Conservation (phyloP, 2,329 filamentous ascomycete species). For the Penicillium paneum region DNA sequence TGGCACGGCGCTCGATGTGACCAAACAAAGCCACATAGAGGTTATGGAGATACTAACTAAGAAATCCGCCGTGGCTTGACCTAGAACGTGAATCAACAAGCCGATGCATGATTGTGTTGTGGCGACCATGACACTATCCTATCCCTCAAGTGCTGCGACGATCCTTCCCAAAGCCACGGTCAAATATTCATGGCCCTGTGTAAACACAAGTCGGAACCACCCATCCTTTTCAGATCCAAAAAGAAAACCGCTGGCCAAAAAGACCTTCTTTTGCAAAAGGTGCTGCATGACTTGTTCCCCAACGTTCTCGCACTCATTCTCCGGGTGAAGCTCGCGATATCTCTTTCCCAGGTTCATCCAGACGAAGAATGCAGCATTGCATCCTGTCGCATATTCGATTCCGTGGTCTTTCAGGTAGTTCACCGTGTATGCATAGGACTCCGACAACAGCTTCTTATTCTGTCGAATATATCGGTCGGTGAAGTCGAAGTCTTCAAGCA, state of each 20-base stretch:
- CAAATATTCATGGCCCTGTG: constrained; percentile 32
- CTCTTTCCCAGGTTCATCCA: constrained; percentile 50
- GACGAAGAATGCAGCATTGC: constrained; percentile 58
- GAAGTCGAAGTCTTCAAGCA: constrained; percentile 47
- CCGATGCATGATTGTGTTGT: neutral
- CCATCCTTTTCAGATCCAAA: constrained; percentile 42
- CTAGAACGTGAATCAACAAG: neutral
- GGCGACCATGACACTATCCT: neutral
- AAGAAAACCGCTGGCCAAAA: constrained; percentile 33
- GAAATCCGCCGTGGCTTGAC: neutral
- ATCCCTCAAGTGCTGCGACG: constrained; percentile 16
- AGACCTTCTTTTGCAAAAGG: constrained; percentile 38
- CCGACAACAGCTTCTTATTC: constrained; percentile 44
- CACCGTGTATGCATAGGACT: constrained; percentile 42
- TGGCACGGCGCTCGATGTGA: neutral
- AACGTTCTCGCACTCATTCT: constrained; percentile 13
- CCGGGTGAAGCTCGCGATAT: constrained; percentile 25
- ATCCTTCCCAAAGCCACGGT: constrained; percentile 34
- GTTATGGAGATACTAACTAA: neutral
- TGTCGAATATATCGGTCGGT: constrained; percentile 45
- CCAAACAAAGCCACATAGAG: neutral
- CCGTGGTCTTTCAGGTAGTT: constrained; percentile 40
- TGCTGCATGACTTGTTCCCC: constrained; percentile 33
- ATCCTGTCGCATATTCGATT: constrained; percentile 48
- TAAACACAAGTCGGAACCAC: constrained; percentile 46